Evolutionary conservation across 495 filamentous ascomycete genomes (phyloP), one percentile per base, ranked within the genome.

Genomic region (Trypethelium eluteriae): DNA sequence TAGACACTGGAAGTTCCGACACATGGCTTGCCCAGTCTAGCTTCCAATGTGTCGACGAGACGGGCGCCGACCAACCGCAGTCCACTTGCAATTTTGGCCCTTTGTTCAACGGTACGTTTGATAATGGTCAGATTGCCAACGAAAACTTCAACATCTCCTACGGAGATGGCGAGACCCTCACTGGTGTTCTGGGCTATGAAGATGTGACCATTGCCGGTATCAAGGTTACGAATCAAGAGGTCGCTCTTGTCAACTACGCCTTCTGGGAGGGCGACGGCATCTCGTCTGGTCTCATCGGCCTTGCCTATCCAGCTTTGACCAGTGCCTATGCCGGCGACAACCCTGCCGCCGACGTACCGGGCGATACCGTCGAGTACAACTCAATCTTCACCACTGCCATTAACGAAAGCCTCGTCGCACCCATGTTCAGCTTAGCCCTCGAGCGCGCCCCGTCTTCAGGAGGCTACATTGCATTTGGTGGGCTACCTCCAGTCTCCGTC

Each of bases 1-100:
- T 89, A 63, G 87, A 88, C 70, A 88, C 86, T 14, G 86, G 86
- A 3, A 84, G 81, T 63, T 81, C 78, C 67, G 87, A 89, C 69
- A 85, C 84, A 5, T 88, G 85, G 80, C 70, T 88, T 16, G 77
- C 81, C n/a, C 69, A 79, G 53, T 67, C 71, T 4, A 75, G 76
- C n/a, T 87, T 81, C 63, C 63, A 74, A 35, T 89, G 86, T 65
- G 72, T 82, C 18, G 73, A 76, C 46, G 63, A 68, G 6, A 73
- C 47, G 16, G 75, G 64, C 69, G 73, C 39, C 53, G 67, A 0
- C 61, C 57, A 3, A n/a, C 61, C 75, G 11, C 65, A 76, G 67
- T 67, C 67, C 3, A 59, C 76, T 38, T 88, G 86, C 71, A 77
- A 76, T 14, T 79, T 83, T 46, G 79, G 80, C 12, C 62, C 75